Evolutionary conservation across 768 basidiomycete species (phyloP).

Genomic region (Suillus brevipes): DNA sequence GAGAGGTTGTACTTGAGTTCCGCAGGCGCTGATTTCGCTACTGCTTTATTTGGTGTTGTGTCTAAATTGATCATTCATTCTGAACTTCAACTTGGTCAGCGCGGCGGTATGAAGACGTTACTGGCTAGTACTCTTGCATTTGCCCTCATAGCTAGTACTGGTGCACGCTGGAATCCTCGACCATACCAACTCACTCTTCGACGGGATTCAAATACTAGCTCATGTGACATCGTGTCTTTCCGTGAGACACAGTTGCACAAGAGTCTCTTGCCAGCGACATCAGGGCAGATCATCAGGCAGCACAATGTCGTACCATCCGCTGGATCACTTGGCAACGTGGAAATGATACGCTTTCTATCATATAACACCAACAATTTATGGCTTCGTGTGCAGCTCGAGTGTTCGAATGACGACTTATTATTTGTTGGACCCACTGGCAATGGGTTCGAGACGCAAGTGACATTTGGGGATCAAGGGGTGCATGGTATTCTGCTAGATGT

Average conservation of each 20-base stretch:
- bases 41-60: not conserved
- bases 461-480: slow-evolving; percentile 1
- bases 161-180: not conserved
- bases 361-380: not conserved
- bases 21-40: not conserved
- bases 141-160: not conserved
- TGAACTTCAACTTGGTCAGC: not conserved
- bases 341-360: slow-evolving; percentile 3
- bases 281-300: not conserved
- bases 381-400: slow-evolving; percentile 21
- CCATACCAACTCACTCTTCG: slow-evolving; percentile 1
- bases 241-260: not conserved
- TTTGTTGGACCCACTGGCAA: not conserved
- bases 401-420: slow-evolving; percentile 27
- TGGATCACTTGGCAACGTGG: not conserved
- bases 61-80: not conserved
- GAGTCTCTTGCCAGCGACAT: not conserved
- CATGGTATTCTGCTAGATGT: slow-evolving; percentile 10
- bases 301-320: not conserved
- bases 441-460: slow-evolving; percentile 9
- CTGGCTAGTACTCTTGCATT: not conserved
- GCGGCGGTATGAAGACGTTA: not conserved
- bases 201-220: not conserved
- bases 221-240: slow-evolving; percentile 1
- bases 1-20: not conserved